These are phyloP conservation scores for Hypoxylon cercidicola DNA, from an alignment of 495 filamentous ascomycete species.

Conservation along the genomic window DNA sequence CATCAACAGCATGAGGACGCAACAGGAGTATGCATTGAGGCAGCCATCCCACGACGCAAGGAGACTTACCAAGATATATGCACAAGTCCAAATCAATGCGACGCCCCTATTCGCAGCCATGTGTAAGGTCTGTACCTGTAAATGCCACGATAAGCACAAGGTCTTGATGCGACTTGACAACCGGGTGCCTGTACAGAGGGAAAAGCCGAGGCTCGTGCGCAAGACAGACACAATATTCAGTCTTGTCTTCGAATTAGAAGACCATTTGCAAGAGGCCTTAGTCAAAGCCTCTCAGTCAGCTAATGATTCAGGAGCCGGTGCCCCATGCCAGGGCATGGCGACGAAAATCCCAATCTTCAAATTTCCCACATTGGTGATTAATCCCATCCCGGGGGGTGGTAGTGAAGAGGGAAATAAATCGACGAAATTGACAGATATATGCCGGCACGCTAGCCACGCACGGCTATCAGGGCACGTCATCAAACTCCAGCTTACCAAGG, in stretches of 20 bases:
- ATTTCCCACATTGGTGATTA: background rate
- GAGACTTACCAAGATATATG: constrained; percentile 8
- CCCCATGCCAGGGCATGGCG: background rate
- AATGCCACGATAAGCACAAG: background rate
- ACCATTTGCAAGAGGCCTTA: background rate
- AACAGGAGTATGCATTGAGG: background rate
- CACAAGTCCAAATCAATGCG: constrained; percentile 2
- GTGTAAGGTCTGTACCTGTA: background rate
- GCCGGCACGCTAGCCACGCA: background rate
- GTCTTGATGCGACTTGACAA: constrained; percentile 4
- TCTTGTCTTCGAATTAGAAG: background rate
- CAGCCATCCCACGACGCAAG: background rate
- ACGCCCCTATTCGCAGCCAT: background rate
- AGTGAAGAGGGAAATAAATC: background rate
- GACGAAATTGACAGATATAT: constrained; percentile 3
- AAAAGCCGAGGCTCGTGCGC: background rate
- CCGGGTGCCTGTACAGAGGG: background rate
- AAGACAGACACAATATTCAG: background rate
- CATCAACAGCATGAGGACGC: background rate
- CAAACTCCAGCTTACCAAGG: constrained; percentile 3
- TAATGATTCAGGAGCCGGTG: no score
- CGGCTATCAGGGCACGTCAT: constrained; percentile 1
- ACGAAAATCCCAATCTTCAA: background rate
- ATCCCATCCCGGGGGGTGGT: background rate
- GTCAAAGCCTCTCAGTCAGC: background rate